Conservation (phyloP, 139 green algal genomes). For the Nannochloris sp. region DNA sequence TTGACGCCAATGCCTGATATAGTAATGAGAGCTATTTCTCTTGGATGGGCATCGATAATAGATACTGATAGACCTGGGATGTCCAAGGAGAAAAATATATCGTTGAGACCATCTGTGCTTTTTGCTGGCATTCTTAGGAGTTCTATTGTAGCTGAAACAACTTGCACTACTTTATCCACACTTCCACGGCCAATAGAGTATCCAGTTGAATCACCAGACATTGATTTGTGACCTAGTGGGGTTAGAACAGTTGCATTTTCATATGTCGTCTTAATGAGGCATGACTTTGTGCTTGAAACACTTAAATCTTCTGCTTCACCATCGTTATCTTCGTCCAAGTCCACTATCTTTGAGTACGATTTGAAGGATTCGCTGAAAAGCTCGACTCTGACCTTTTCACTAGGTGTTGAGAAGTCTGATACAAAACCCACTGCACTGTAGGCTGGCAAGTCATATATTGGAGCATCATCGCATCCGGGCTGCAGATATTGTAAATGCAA, state of each 20-base stretch:
- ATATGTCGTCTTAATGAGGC: constrained; percentile 16
- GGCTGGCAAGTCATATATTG: constrained; percentile 41
- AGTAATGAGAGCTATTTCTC: constrained; percentile 62
- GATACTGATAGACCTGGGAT: constrained; percentile 50
- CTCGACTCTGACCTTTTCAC: neutral
- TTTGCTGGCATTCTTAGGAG: constrained; percentile 5
- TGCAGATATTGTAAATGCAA: constrained; percentile 49
- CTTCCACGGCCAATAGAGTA: constrained; percentile 38
- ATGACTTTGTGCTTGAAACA: constrained; percentile 16
- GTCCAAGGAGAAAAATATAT: constrained; percentile 18
- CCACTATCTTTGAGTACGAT: too few species aligned
- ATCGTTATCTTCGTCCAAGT: too few species aligned
- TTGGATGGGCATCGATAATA: constrained; percentile 58
- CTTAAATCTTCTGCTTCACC: constrained; percentile 1
- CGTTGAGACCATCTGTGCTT: neutral
- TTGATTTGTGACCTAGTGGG: constrained; percentile 22
- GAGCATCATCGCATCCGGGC: constrained; percentile 12
- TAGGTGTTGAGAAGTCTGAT: constrained; percentile 16
- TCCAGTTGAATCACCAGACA: constrained; percentile 31
- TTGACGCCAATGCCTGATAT: constrained; percentile 8
- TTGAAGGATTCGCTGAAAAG: too few species aligned
- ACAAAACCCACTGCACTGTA: constrained; percentile 27
- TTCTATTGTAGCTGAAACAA: constrained; percentile 30
- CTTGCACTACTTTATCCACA: constrained; percentile 37
- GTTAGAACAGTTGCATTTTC: constrained; percentile 18